phyloP scores from a whole-genome alignment of 75 land plant species.

The Sequoiadendron giganteum region DNA sequence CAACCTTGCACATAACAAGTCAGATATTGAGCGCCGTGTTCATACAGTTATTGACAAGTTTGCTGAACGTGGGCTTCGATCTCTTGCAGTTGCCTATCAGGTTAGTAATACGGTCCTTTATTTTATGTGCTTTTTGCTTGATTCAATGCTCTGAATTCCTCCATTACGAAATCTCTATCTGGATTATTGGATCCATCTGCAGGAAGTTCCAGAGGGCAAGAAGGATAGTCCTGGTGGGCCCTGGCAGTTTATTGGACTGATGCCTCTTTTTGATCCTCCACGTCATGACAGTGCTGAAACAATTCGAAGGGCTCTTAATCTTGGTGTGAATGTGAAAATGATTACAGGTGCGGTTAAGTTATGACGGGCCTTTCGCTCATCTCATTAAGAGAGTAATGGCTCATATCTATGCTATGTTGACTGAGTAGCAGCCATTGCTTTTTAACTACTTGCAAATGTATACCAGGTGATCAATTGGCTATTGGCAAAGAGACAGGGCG shows the following conservation, averaged over 20 bases:
- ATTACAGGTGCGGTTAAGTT: constrained; percentile 68
- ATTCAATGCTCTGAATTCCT: not conserved
- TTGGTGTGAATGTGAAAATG: constrained; percentile 99
- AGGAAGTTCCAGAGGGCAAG: constrained; percentile 96
- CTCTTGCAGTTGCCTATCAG: constrained; percentile 93
- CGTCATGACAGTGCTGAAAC: constrained; percentile 99
- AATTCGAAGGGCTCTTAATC: constrained; percentile 87
- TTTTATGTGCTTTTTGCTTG: not conserved
- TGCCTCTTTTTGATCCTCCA: constrained; percentile 99
- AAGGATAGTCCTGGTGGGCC: constrained; percentile 95
- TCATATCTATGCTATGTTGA: not conserved
- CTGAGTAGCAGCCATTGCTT: not conserved
- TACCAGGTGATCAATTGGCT: constrained; percentile 67
- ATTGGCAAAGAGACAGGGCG: constrained; percentile 93
- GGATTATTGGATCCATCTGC: constrained; percentile 5
- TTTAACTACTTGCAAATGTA: not conserved
- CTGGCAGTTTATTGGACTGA: constrained; percentile 87
- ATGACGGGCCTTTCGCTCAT: not conserved
- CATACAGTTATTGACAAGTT: constrained; percentile 95
- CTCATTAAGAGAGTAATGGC: not conserved
- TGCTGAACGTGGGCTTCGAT: constrained; percentile 95
- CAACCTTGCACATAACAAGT: constrained; percentile 80
- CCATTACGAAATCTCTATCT: not conserved
- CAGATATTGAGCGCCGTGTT: constrained; percentile 79
- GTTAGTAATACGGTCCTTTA: constrained; percentile 23